phyloP scores from a whole-genome alignment of 371 early-diverging fungal species.

The Lichtheimia corymbifera region DNA sequence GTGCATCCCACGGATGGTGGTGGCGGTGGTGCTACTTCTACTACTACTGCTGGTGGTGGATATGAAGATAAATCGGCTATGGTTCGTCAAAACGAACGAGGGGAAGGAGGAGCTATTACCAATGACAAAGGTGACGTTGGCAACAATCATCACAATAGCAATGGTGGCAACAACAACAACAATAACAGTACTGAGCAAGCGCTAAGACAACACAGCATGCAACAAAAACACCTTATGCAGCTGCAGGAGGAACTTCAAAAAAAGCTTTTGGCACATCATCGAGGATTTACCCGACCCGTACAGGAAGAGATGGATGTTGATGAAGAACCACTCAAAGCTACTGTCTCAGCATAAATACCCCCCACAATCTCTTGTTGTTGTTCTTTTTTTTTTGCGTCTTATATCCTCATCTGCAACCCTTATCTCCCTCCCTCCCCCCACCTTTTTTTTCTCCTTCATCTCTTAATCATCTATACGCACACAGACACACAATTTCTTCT shows the following conservation, averaged over 20 bases:
- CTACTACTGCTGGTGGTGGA: background rate
- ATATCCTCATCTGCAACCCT: too few relatives aligned
- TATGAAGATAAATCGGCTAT: too few relatives aligned
- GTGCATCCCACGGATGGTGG: background rate
- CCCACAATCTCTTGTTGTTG: too few relatives aligned
- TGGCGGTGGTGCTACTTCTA: background rate
- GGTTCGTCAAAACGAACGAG: background rate
- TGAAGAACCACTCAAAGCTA: conserved; percentile 12
- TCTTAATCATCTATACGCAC: too few relatives aligned
- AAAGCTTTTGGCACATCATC: conserved; percentile 28
- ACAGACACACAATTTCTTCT: too few relatives aligned
- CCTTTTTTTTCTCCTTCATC: too few relatives aligned
- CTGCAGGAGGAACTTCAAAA: conserved; percentile 43
- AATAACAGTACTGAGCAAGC: conserved; percentile 18
- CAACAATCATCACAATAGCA: conserved; percentile 8
- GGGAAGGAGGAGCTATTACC: conserved; percentile 4
- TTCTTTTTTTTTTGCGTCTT: too few relatives aligned
- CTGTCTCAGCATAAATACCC: conserved; percentile 14
- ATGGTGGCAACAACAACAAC: background rate
- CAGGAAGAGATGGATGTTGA: conserved; percentile 12
- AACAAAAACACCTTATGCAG: conserved; percentile 35
- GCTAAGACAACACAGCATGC: conserved; percentile 35
- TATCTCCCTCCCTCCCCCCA: too few relatives aligned
- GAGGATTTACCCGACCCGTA: conserved; percentile 13
- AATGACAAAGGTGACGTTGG: background rate